These are phyloP conservation scores for Cladophialophora bantiana DNA, from an alignment of 2,329 filamentous ascomycete genomes.

Conservation along the genomic window DNA sequence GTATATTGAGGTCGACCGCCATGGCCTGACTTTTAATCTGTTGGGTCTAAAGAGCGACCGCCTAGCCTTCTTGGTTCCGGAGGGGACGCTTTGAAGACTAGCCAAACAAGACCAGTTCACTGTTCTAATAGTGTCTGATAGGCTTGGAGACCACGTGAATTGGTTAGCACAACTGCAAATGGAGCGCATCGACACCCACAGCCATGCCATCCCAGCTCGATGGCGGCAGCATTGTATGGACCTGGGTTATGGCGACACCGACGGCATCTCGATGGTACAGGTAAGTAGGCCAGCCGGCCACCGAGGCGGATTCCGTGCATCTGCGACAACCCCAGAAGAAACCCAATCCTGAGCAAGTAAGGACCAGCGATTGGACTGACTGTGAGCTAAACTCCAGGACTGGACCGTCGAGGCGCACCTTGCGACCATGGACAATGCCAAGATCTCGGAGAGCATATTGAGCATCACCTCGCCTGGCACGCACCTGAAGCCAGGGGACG, in stretches of 20 bases:
- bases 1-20: constrained; percentile 13
- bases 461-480: constrained; percentile 63
- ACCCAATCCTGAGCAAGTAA: background rate
- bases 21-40: constrained; percentile 2
- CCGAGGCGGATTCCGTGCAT: background rate
- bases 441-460: constrained; percentile 60
- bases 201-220: constrained; percentile 16
- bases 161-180: background rate
- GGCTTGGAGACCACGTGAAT: background rate
- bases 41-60: background rate
- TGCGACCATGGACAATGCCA: constrained; percentile 56
- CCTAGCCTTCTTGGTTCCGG: background rate
- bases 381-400: constrained; percentile 36
- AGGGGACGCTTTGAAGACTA: background rate
- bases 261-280: constrained; percentile 22
- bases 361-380: background rate
- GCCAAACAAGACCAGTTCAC: background rate
- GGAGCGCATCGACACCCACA: constrained; percentile 26
- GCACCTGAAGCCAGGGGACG: constrained; percentile 47
- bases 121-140: background rate
- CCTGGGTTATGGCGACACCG: constrained; percentile 13
- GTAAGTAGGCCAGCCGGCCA: constrained; percentile 10
- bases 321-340: background rate
- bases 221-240: constrained; percentile 25
- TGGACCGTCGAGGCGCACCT: constrained; percentile 58